phyloP scores from a whole-genome alignment of 2,329 filamentous ascomycete genomes.

The Ophiostoma novo-ulmi region DNA sequence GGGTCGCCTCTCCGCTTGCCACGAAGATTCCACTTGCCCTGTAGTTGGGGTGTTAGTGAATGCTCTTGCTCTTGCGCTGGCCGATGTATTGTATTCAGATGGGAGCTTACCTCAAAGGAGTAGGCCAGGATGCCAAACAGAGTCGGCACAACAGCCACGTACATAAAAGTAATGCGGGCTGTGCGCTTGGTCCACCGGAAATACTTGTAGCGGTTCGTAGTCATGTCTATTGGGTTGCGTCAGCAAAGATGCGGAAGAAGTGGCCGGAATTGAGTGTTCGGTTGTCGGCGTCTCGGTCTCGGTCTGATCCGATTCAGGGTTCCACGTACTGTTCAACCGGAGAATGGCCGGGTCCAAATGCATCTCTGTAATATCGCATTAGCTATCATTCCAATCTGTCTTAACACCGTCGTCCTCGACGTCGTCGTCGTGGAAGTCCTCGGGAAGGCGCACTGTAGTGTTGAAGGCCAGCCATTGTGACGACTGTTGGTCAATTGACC shows the following conservation, averaged over 20 bases:
- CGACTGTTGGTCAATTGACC: conserved; percentile 23
- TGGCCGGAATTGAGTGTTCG: not conserved
- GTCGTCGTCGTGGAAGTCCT: not conserved
- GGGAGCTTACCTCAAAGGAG: conserved; percentile 74
- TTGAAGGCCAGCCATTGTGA: conserved; percentile 42
- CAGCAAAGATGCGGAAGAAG: conserved; percentile 22
- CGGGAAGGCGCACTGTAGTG: conserved; percentile 39
- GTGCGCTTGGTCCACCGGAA: conserved; percentile 90
- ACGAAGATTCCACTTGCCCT: conserved; percentile 83
- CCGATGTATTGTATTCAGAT: not conserved
- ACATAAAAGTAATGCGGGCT: conserved; percentile 72
- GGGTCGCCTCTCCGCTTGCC: conserved; percentile 85
- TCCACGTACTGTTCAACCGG: conserved; percentile 42
- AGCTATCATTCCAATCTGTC: not conserved
- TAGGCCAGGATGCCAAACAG: conserved; percentile 68
- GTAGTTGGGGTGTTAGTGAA: conserved; percentile 8
- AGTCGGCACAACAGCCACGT: conserved; percentile 66
- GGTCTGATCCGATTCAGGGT: not conserved
- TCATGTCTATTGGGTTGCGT: conserved; percentile 59
- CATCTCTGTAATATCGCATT: conserved; percentile 37
- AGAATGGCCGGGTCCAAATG: conserved; percentile 45
- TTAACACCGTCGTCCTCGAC: not conserved
- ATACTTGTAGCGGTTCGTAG: conserved; percentile 80
- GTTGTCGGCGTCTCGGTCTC: not conserved
- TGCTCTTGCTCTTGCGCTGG: not conserved